Evolutionary conservation across 305 asterid genomes (phyloP).

Genomic region (Solanum aculeatissimum): DNA sequence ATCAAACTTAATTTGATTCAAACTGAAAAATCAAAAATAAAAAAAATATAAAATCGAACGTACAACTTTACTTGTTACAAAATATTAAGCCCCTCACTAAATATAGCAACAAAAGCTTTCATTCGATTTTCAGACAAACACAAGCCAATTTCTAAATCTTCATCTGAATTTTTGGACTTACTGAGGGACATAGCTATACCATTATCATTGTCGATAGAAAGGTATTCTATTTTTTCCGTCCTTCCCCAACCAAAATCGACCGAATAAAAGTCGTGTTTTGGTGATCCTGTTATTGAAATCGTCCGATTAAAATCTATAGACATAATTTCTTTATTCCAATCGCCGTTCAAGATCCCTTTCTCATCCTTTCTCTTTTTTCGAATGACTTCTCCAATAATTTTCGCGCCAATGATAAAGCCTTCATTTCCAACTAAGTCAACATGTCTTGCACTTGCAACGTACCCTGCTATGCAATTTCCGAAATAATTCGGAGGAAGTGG

Average conservation of each 20-base stretch:
- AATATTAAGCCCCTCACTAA: constrained; percentile 5
- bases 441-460: not conserved
- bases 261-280: constrained; percentile 16
- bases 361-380: not conserved
- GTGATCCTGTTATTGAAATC: constrained; percentile 24
- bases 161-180: not conserved
- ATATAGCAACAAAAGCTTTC: constrained; percentile 20
- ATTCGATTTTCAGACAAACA: constrained; percentile 11
- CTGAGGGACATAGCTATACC: not conserved
- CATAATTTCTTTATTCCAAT: not conserved
- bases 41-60: too few relatives aligned
- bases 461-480: constrained; percentile 13
- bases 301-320: not conserved
- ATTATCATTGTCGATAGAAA: not conserved
- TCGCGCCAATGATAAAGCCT: not conserved
- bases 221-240: constrained; percentile 20
- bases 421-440: not conserved
- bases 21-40: too few relatives aligned
- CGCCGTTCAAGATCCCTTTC: not conserved
- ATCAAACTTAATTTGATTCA: too few relatives aligned
- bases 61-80: not conserved
- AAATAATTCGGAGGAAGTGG: constrained; percentile 17
- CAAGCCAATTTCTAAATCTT: constrained; percentile 35
- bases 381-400: not conserved
- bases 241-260: constrained; percentile 37